Evolutionary conservation across 1,284 basidiomycete species (phyloP), one percentile per base, ranked within the genome.

Genomic region (Violaceomyces palustris): DNA sequence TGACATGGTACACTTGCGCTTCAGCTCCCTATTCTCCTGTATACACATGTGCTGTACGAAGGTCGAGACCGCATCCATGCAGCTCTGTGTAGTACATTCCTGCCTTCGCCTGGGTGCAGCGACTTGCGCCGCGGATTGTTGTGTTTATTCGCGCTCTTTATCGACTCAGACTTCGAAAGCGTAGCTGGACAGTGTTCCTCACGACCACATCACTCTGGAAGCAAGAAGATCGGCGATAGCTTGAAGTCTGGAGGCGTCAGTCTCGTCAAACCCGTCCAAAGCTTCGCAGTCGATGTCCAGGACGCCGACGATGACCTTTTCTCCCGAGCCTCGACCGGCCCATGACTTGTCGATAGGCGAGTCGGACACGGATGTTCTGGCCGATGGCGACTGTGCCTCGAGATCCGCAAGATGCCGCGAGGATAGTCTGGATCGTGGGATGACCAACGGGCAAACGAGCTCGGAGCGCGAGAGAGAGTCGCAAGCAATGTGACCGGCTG

Each of bases 401-500:
- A 69, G 37, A 0, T 50, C 55, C 0, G 42, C 39, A 17, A 48
- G 59, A 17, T 61, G 49, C 1, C 35, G 19, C 0, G 29, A n/a
- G 0, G 57, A 46, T 3, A 73, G 42, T 9, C 42, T 31, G 2
- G 45, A 21, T 5, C 69, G 42, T 10, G 49, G 35, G 14, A 75
- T 53, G 3, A 69, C 43, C 6, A 75, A 38, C 1, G 75, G 75
- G 1, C 75, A 59, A 12, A 76, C 75, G 21, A 75, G 65, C 44
- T 76, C 75, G n/a, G 64, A 69, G 31, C 61, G 52, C 1, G 68
- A 72, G 12, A 69, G 64, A 11, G 68, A 72, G 41, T 76, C 75
- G 51, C 75, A 76, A 1, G 74, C 74, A 30, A 76, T 76, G 41
- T 76, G 75, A 0, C 74, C 74, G 0, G 74, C 66, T 44, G 64